Conservation (phyloP, 257 asterid genomes). For the Sherardia arvensis region DNA sequence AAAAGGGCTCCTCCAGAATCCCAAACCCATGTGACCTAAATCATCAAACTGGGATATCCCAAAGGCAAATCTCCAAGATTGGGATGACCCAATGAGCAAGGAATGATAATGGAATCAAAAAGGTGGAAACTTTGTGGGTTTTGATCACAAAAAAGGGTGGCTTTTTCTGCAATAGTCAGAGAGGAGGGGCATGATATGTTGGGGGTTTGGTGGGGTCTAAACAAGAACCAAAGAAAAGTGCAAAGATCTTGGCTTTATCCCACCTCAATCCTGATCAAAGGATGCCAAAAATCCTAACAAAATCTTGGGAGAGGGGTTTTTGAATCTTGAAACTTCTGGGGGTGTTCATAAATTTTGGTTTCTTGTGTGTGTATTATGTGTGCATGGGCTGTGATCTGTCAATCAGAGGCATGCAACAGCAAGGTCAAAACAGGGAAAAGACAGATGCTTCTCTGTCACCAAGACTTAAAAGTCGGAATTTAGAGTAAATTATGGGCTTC, state of each 20-base stretch:
- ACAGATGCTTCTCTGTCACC: conserved; percentile 2
- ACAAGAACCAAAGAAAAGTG: conserved; percentile 11
- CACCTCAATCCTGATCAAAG: conserved; percentile 2
- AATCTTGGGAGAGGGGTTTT: not conserved
- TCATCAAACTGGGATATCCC: conserved; percentile 17
- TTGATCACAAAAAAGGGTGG: conserved; percentile 15
- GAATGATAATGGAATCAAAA: conserved; percentile 1
- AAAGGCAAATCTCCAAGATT: too few relatives aligned
- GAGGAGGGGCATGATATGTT: conserved; percentile 18
- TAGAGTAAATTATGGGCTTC: conserved; percentile 7
- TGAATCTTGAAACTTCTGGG: not conserved
- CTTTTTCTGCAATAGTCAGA: conserved; percentile 19
- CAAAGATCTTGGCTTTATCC: conserved; percentile 7
- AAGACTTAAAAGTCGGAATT: not conserved
- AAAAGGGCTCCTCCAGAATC: conserved; percentile 18
- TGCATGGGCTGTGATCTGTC: conserved; percentile 12
- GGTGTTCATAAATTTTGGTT: conserved; percentile 7
- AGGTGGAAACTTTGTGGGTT: conserved; percentile 11
- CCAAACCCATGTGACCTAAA: conserved; percentile 8
- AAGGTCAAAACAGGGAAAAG: not conserved
- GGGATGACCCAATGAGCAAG: too few relatives aligned
- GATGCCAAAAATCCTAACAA: not conserved
- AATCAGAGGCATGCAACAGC: conserved; percentile 15
- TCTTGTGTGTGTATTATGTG: conserved; percentile 9
- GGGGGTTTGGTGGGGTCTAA: conserved; percentile 24